Evolutionary conservation across 2,329 filamentous ascomycete species (phyloP).

Genomic region (Ophiostoma ulmi): DNA sequence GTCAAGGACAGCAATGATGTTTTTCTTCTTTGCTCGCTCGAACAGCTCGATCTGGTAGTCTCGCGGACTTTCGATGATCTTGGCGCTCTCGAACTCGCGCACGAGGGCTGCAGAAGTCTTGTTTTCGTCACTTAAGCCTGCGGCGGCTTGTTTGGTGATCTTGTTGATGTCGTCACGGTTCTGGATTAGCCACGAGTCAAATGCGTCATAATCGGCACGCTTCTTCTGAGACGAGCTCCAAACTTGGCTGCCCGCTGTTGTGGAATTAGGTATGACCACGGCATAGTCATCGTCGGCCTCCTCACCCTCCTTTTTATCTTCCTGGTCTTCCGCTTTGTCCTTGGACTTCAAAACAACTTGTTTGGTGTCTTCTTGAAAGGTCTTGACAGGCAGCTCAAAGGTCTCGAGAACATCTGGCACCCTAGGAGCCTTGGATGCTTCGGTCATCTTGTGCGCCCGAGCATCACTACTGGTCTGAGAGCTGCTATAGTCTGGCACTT

Average conservation of each 20-base stretch:
- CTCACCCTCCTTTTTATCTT: not conserved
- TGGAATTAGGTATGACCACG: not conserved
- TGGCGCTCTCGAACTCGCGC: conserved; percentile 36
- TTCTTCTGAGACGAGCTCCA: conserved; percentile 42
- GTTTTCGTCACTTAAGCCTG: conserved; percentile 31
- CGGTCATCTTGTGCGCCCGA: too few species aligned
- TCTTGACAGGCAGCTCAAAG: not conserved
- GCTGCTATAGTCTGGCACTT: not conserved
- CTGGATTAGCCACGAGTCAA: conserved; percentile 41
- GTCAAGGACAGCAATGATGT: conserved; percentile 88
- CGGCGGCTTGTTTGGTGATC: conserved; percentile 28
- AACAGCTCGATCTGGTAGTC: conserved; percentile 93
- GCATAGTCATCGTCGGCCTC: conserved; percentile 11
- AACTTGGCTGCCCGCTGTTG: not conserved
- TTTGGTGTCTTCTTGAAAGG: not conserved
- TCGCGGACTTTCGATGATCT: conserved; percentile 69
- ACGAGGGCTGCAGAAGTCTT: conserved; percentile 36
- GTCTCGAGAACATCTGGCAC: not conserved
- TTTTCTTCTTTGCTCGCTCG: conserved; percentile 75
- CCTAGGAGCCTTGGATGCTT: not conserved
- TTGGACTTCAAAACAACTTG: not conserved
- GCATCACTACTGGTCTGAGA: not conserved
- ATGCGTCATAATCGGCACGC: conserved; percentile 46
- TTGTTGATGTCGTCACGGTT: conserved; percentile 36
- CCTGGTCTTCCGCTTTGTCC: not conserved